Evolutionary conservation across 805 yeast species (phyloP).

Genomic region (Ogataea populi-albae): DNA sequence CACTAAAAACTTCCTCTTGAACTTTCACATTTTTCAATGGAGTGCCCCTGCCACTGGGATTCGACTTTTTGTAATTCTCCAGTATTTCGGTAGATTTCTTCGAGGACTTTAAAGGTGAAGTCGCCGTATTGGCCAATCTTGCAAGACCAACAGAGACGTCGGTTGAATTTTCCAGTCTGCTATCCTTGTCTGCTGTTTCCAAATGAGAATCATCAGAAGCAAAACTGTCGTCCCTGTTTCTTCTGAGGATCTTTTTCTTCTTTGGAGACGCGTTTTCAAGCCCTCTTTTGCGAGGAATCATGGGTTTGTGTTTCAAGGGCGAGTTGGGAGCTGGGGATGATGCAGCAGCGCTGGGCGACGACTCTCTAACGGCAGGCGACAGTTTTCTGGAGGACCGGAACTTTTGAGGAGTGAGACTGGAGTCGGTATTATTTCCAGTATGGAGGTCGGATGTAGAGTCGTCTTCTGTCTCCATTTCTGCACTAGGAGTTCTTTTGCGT

Average conservation of each 20-base stretch:
- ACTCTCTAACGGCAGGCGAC: too few relatives aligned
- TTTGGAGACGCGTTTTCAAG: conserved; percentile 14
- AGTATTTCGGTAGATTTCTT: conserved; percentile 12
- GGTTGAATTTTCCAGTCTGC: background rate
- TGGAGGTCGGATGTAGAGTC: too few relatives aligned
- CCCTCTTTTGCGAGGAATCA: conserved; percentile 20
- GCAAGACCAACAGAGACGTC: conserved; percentile 12
- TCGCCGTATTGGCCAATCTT: conserved; percentile 7
- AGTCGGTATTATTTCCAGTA: too few relatives aligned
- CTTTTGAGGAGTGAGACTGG: too few relatives aligned
- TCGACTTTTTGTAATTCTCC: conserved; percentile 17
- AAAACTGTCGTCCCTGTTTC: conserved; percentile 8
- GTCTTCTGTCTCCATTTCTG: too few relatives aligned
- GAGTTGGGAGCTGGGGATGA: conserved; percentile 3
- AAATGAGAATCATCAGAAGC: conserved; percentile 13
- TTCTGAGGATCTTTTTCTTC: conserved; percentile 18
- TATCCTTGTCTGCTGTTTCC: background rate
- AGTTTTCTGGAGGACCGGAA: too few relatives aligned
- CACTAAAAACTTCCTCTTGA: background rate
- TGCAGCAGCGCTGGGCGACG: too few relatives aligned
- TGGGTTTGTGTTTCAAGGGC: conserved; percentile 9
- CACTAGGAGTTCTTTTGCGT: too few relatives aligned
- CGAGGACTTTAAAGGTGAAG: conserved; percentile 11
- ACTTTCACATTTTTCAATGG: too few relatives aligned
- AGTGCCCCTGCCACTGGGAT: conserved; percentile 21